phyloP scores from a whole-genome alignment of 192 early-diverging fungal genomes.

The Pilobolus umbonatus region DNA sequence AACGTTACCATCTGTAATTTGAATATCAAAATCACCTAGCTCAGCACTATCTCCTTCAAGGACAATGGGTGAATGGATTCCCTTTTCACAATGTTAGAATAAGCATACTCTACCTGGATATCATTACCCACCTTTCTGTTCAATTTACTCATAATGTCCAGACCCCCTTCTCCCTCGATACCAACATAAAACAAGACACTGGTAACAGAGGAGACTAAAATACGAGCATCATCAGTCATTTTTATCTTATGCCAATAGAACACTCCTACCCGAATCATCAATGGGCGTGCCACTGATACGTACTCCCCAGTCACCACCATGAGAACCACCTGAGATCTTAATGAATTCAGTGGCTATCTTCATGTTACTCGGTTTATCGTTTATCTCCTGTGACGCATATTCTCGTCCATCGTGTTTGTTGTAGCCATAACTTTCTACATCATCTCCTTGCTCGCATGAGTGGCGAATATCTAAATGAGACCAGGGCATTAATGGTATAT shows the following conservation, averaged over 20 bases:
- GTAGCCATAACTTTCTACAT: constrained; percentile 79
- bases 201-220: neutral
- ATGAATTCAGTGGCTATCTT: constrained; percentile 69
- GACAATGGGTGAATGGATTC: constrained; percentile 29
- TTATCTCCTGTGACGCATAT: constrained; percentile 73
- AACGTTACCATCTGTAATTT: constrained; percentile 52
- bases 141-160: constrained; percentile 40
- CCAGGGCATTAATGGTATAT: neutral
- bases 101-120: neutral
- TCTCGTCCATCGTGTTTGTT: constrained; percentile 78
- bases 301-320: constrained; percentile 75
- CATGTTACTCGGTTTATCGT: constrained; percentile 62
- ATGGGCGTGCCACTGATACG: constrained; percentile 71
- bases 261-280: constrained; percentile 30
- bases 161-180: constrained; percentile 64
- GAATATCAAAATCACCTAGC: constrained; percentile 68
- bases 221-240: neutral
- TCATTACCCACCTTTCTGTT: neutral
- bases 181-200: constrained; percentile 75
- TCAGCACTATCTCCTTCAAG: constrained; percentile 58
- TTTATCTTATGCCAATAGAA: no score
- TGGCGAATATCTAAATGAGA: constrained; percentile 60
- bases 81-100: constrained; percentile 8
- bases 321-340: constrained; percentile 55
- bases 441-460: constrained; percentile 86